These are phyloP conservation scores for Ceratocystiopsis brevicomis DNA, from an alignment of 2,329 filamentous ascomycete species.

Conservation along the genomic window DNA sequence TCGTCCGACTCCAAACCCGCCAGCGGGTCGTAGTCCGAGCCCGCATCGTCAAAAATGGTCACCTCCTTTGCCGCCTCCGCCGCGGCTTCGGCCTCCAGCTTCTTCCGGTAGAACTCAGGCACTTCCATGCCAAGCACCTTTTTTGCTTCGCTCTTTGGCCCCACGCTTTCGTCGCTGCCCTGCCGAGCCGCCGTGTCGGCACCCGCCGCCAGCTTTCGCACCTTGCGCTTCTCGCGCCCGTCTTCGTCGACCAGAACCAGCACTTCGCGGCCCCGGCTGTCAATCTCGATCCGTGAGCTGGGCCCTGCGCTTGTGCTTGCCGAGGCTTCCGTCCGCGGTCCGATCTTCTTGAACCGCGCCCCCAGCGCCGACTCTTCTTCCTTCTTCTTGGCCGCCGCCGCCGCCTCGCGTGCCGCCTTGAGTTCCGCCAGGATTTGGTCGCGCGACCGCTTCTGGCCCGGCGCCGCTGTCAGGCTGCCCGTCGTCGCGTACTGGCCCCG, in stretches of 20 bases:
- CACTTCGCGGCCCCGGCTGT: slow-evolving; percentile 42
- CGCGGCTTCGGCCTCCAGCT: slow-evolving; percentile 25
- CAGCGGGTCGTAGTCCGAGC: slow-evolving; percentile 48
- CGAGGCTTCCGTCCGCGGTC: slow-evolving; percentile 27
- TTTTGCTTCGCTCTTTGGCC: slow-evolving; percentile 23
- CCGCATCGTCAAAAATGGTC: slow-evolving; percentile 47
- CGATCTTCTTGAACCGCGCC: slow-evolving; percentile 46
- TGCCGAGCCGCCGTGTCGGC: slow-evolving; percentile 16
- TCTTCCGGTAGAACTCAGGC: slow-evolving; percentile 35
- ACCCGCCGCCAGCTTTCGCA: slow-evolving; percentile 28
- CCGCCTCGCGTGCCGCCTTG: slow-evolving; percentile 42
- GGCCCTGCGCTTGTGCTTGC: too few relatives aligned
- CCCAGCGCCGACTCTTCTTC: slow-evolving; percentile 34
- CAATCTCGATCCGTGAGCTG: slow-evolving; percentile 39
- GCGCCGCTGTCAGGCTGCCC: slow-evolving; percentile 18
- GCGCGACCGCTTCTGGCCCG: slow-evolving; percentile 42
- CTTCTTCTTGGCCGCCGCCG: slow-evolving; percentile 36
- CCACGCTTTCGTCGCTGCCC: slow-evolving; percentile 19
- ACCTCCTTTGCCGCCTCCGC: slow-evolving; percentile 31
- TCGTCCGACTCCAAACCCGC: slow-evolving; percentile 32
- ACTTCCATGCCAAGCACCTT: slow-evolving; percentile 47
- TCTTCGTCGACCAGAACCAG: slow-evolving; percentile 48
- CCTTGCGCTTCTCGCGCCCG: slow-evolving; percentile 46
- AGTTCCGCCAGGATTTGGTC: slow-evolving; percentile 50
- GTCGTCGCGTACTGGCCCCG: slow-evolving; percentile 41